phyloP scores from a whole-genome alignment of 345 rosid species.

The Linum trigynum region DNA sequence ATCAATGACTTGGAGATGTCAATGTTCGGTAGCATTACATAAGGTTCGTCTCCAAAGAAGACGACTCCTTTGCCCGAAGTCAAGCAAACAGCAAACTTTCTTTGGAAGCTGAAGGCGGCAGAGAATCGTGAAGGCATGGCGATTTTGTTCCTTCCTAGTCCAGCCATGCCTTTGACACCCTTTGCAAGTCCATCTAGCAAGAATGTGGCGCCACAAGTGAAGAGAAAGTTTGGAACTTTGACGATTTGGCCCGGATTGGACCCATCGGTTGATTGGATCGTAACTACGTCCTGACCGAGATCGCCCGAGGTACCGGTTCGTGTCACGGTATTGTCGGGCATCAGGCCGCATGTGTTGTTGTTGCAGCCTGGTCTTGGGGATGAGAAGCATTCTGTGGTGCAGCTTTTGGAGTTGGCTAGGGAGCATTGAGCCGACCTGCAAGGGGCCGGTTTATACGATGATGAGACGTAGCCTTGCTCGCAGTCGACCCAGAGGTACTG shows the following conservation, averaged over 20 bases:
- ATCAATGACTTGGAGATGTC: too few species aligned
- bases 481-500: conserved; percentile 14
- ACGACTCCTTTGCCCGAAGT: too few species aligned
- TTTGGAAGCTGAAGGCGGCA: conserved; percentile 4
- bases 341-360: conserved; percentile 8
- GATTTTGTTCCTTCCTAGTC: conserved; percentile 10
- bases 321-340: neutral
- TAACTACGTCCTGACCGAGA: conserved; percentile 10
- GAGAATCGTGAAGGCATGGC: conserved; percentile 15
- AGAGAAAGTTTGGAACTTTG: conserved; percentile 4
- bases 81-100: conserved; percentile 14
- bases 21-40: too few species aligned
- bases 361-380: conserved; percentile 11
- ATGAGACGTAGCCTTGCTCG: conserved; percentile 11
- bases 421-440: conserved; percentile 8
- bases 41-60: too few species aligned
- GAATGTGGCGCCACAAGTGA: neutral
- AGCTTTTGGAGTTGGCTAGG: conserved; percentile 6
- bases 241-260: neutral
- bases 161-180: conserved; percentile 18
- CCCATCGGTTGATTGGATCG: conserved; percentile 10
- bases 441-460: conserved; percentile 5
- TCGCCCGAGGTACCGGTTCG: neutral
- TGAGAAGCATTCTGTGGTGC: conserved; percentile 4
- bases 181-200: conserved; percentile 10